Percentiles rank a stretch among this genome's conserved stretches.
phyloP scores from a whole-genome alignment of 2,329 filamentous ascomycete genomes.

The Huntiella bhutanensis region DNA sequence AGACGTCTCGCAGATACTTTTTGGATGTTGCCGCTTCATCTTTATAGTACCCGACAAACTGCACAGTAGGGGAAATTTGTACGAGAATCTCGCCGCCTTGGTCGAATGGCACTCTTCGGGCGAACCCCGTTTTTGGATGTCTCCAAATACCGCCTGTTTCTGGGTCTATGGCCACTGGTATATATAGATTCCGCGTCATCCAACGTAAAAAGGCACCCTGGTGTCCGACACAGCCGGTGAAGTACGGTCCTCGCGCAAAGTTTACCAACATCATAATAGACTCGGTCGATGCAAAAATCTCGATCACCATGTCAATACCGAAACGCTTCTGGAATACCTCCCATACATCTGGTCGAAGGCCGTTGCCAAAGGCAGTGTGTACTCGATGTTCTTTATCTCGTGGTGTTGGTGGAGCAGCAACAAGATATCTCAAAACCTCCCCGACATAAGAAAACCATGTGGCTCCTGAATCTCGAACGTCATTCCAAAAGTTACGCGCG shows the following conservation, averaged over 20 bases:
- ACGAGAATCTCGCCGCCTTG: conserved; percentile 61
- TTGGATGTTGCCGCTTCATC: conserved; percentile 47
- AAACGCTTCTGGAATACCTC: conserved; percentile 43
- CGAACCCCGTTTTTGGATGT: conserved; percentile 50
- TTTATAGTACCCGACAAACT: conserved; percentile 52
- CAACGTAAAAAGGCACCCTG: conserved; percentile 44
- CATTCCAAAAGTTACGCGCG: conserved; percentile 50
- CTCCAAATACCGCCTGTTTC: conserved; percentile 48
- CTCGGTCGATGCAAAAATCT: conserved; percentile 67
- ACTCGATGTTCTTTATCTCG: conserved; percentile 41
- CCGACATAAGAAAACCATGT: conserved; percentile 63
- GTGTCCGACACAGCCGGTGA: conserved; percentile 47
- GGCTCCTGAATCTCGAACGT: conserved; percentile 46
- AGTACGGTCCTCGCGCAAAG: conserved; percentile 40
- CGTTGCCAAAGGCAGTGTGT: conserved; percentile 44
- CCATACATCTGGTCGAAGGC: conserved; percentile 52
- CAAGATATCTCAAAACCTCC: conserved; percentile 55
- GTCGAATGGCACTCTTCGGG: conserved; percentile 40
- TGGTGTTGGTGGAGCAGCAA: conserved; percentile 45
- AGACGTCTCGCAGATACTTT: conserved; percentile 46
- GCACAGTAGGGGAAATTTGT: conserved; percentile 33
- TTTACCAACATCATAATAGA: conserved; percentile 47
- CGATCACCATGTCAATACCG: conserved; percentile 40
- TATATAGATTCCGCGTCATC: conserved; percentile 31
- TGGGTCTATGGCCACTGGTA: conserved; percentile 51